A percentile compares a stretch with the other conserved stretches of the same genome.
These are phyloP conservation scores for Chloranthus sessilifolius DNA, from an alignment of 164 flowering plant species.

Conservation along the genomic window DNA sequence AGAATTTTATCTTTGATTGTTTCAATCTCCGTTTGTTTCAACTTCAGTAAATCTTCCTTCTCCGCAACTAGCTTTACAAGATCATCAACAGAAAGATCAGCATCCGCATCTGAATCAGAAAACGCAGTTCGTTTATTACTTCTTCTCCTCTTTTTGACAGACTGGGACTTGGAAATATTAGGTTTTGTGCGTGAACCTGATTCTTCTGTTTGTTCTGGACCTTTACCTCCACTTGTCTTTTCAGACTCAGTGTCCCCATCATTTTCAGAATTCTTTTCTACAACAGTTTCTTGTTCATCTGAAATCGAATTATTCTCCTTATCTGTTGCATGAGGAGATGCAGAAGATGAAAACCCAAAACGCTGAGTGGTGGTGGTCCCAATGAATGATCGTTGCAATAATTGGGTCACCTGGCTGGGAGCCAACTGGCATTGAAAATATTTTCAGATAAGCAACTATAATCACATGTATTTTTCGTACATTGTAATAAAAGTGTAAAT, in stretches of 20 bases:
- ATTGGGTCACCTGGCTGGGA: constrained; percentile 21
- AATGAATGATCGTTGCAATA: constrained; percentile 19
- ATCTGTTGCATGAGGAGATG: constrained; percentile 54
- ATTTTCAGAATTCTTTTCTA: constrained; percentile 2
- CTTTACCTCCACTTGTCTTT: constrained; percentile 17
- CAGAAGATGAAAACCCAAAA: constrained; percentile 61
- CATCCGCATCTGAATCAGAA: constrained; percentile 71
- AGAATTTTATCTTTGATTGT: constrained; percentile 71
- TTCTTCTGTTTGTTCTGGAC: constrained; percentile 26
- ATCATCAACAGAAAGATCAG: constrained; percentile 62
- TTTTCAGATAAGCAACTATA: too few species aligned
- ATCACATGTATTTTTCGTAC: too few species aligned
- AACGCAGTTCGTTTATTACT: constrained; percentile 46
- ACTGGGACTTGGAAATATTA: constrained; percentile 14
- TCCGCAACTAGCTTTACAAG: constrained; percentile 68
- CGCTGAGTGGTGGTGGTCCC: constrained; percentile 24
- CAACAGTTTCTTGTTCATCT: constrained; percentile 21
- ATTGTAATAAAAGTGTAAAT: too few species aligned
- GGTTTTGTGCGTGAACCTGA: constrained; percentile 39
- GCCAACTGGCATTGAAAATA: constrained; percentile 6
- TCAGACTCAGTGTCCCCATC: constrained; percentile 8
- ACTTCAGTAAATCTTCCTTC: constrained; percentile 59
- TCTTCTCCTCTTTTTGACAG: constrained; percentile 30
- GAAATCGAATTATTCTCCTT: constrained; percentile 31
- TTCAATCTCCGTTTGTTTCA: constrained; percentile 57